phyloP scores from a whole-genome alignment of 352 stramenopile species.

The Phytophthora ohioensis region DNA sequence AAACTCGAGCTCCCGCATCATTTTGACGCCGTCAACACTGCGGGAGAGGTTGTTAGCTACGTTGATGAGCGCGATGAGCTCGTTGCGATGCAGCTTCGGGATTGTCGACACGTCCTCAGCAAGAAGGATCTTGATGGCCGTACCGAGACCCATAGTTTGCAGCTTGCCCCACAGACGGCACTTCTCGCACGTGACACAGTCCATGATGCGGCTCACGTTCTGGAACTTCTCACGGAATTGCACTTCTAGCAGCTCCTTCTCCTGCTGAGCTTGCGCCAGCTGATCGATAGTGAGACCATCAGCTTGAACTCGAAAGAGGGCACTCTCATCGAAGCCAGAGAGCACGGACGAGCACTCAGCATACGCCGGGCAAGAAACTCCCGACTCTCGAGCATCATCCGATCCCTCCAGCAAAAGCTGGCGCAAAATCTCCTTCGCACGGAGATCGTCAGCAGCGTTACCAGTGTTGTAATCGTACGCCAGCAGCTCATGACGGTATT shows the following conservation, averaged over 20 bases:
- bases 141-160: conserved; percentile 96
- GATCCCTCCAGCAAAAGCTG: conserved; percentile 75
- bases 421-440: conserved; percentile 74
- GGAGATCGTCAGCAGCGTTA: conserved; percentile 88
- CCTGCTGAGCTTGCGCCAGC: conserved; percentile 62
- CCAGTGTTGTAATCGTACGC: conserved; percentile 96
- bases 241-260: conserved; percentile 69
- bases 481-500: conserved; percentile 93
- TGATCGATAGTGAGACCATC: conserved; percentile 67
- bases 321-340: conserved; percentile 89
- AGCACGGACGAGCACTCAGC: conserved; percentile 70
- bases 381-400: conserved; percentile 30
- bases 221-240: conserved; percentile 95
- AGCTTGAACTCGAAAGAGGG: conserved; percentile 83
- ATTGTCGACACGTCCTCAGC: conserved; percentile 84
- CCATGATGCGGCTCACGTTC: conserved; percentile 98
- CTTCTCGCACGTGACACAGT: conserved; percentile 99
- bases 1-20: conserved; percentile 85
- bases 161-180: conserved; percentile 99
- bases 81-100: conserved; percentile 92
- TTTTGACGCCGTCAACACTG: conserved; percentile 81
- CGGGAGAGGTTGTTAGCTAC: conserved; percentile 89
- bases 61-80: conserved; percentile 98
- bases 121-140: conserved; percentile 97
- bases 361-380: conserved; percentile 64